phyloP scores from a whole-genome alignment of 768 basidiomycete genomes.

The Mrakia gelida region DNA sequence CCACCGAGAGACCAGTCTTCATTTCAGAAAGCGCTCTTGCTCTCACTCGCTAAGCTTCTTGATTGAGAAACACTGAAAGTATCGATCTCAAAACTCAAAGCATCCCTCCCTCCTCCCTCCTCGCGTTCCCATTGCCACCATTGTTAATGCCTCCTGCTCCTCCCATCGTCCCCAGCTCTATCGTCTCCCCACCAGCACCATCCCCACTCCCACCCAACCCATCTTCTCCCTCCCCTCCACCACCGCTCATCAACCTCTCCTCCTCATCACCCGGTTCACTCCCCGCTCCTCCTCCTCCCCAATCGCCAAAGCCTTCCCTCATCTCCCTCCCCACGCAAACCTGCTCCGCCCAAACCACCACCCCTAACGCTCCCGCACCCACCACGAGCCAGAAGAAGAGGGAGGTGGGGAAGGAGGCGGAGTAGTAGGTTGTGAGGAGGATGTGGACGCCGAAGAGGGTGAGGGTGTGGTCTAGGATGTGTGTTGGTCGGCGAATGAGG shows the following conservation, averaged over 20 bases:
- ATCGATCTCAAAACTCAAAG: too few species aligned
- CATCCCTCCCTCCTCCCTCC: background rate
- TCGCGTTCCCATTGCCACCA: background rate
- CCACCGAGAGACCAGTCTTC: too few species aligned
- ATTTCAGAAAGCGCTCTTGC: too few species aligned
- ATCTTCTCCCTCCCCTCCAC: background rate
- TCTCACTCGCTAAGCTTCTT: too few species aligned
- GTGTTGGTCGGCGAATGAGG: slow-evolving; percentile 82
- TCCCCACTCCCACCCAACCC: background rate
- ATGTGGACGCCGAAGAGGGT: slow-evolving; percentile 89
- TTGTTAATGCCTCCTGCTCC: too few species aligned
- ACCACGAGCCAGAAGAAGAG: slow-evolving; percentile 88
- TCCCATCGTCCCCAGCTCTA: background rate
- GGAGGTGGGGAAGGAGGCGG: slow-evolving; percentile 72
- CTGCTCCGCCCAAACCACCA: slow-evolving; percentile 80
- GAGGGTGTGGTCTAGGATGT: slow-evolving; percentile 89
- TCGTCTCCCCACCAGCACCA: background rate
- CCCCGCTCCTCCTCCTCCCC: slow-evolving; percentile 15
- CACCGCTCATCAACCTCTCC: background rate
- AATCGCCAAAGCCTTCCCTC: slow-evolving; percentile 62
- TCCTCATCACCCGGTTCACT: background rate
- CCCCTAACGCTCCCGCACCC: slow-evolving; percentile 62
- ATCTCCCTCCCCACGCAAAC: slow-evolving; percentile 86
- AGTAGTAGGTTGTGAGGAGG: slow-evolving; percentile 88
- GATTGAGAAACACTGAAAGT: too few species aligned